Conservation (phyloP, 495 filamentous ascomycete genomes). For the Hyphodiscus hymeniophilus region DNA sequence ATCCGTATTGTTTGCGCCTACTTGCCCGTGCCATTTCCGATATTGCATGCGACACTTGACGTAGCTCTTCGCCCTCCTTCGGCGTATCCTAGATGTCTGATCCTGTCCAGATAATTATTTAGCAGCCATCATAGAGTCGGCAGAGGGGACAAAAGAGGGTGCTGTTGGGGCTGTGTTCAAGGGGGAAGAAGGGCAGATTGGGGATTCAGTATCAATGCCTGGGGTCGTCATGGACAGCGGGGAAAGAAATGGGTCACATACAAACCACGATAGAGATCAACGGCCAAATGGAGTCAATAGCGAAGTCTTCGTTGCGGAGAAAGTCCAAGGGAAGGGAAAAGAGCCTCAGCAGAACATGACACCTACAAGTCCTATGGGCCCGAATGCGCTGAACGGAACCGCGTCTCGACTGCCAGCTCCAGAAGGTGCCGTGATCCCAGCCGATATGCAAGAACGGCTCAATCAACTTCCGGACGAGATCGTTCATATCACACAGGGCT, state of each 20-base stretch:
- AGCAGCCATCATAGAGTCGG: conserved; percentile 26
- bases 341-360: conserved; percentile 21
- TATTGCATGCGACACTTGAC: conserved; percentile 23
- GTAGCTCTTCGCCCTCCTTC: not conserved
- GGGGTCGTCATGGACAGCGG: conserved; percentile 46
- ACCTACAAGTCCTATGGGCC: conserved; percentile 13
- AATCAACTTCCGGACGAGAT: conserved; percentile 64
- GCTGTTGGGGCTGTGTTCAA: conserved; percentile 13
- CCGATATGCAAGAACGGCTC: conserved; percentile 23
- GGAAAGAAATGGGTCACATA: conserved; percentile 33
- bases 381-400: conserved; percentile 20
- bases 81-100: not conserved
- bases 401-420: not conserved
- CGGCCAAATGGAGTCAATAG: conserved; percentile 31
- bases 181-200: conserved; percentile 14
- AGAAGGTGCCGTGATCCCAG: not conserved
- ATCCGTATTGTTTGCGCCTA: conserved; percentile 13
- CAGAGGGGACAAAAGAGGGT: conserved; percentile 15
- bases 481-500: conserved; percentile 67
- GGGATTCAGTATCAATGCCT: conserved; percentile 24
- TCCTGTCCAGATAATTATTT: not conserved
- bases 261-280: conserved; percentile 41
- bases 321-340: conserved; percentile 16
- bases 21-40: conserved; percentile 8
- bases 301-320: conserved; percentile 9